Conservation (phyloP, 225 moss, liverwort and hornwort species). For the Bryoerythrophyllum caledonicum region DNA sequence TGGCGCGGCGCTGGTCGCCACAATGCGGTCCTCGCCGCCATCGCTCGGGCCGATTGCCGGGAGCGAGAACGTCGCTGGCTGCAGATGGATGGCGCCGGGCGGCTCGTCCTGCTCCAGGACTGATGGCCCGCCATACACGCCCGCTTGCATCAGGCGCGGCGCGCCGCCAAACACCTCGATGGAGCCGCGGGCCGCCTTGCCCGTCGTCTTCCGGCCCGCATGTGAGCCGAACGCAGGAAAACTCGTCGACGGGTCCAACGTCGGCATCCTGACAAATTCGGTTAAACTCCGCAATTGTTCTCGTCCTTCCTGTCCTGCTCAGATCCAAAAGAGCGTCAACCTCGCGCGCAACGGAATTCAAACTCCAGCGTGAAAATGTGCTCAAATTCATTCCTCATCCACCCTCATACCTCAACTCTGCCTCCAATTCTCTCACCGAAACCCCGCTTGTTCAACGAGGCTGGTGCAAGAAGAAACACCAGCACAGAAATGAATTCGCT, state of each 20-base stretch:
- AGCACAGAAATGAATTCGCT: not conserved
- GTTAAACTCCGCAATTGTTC: not conserved
- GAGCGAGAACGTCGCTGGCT: not conserved
- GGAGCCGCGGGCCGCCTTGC: slow-evolving; percentile 35
- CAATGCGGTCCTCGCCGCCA: not conserved
- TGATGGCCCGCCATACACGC: slow-evolving; percentile 38
- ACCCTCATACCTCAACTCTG: not conserved
- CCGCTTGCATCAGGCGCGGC: slow-evolving; percentile 49
- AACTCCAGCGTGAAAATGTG: not conserved
- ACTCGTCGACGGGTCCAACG: slow-evolving; percentile 32
- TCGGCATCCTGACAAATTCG: slow-evolving; percentile 17
- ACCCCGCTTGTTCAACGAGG: slow-evolving; percentile 18
- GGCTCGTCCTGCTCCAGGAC: slow-evolving; percentile 32
- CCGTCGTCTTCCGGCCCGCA: slow-evolving; percentile 12
- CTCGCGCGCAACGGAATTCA: not conserved
- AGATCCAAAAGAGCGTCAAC: not conserved
- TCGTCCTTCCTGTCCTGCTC: not conserved
- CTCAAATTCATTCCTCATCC: not conserved
- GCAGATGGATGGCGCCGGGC: not conserved
- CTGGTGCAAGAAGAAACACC: slow-evolving; percentile 15
- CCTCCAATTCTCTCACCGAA: not conserved
- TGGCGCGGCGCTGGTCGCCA: not conserved
- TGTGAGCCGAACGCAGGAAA: slow-evolving; percentile 19
- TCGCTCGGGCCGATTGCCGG: not conserved
- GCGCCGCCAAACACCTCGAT: slow-evolving; percentile 66